Conservation (phyloP, 306 rosid species). For the Medicago arabica region DNA sequence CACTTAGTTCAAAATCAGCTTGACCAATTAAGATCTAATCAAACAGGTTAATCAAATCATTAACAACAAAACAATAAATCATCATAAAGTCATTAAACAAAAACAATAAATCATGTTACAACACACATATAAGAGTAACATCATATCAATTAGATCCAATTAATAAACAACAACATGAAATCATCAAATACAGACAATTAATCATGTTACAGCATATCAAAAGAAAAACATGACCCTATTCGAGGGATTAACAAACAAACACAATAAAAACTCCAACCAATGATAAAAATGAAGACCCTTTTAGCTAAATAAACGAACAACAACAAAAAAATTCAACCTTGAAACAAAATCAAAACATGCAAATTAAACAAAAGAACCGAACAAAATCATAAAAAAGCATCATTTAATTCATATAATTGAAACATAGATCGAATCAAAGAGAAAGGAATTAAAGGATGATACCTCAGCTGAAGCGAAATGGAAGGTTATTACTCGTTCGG, state of each 20-base stretch:
- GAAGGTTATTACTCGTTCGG: conserved; percentile 8
- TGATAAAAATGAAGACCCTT: background rate
- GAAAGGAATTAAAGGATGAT: background rate
- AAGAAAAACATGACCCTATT: background rate
- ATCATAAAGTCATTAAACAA: too few species aligned
- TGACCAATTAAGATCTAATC: too few species aligned
- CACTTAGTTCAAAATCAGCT: background rate
- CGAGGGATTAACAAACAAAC: background rate
- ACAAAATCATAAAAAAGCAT: background rate
- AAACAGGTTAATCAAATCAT: background rate
- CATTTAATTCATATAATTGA: background rate
- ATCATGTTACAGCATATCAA: too few species aligned
- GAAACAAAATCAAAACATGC: too few species aligned
- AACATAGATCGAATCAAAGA: background rate
- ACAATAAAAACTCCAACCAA: background rate
- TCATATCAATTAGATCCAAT: too few species aligned
- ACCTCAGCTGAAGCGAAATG: conserved; percentile 23
- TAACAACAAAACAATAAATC: background rate
- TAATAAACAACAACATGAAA: too few species aligned
- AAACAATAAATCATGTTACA: too few species aligned
- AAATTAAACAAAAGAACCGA: background rate
- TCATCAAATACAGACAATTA: too few species aligned
- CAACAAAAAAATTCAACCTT: too few species aligned
- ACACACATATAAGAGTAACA: too few species aligned
- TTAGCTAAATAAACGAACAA: too few species aligned